phyloP scores from a whole-genome alignment of 2,329 filamentous ascomycete genomes.

The Geosmithia putterillii region DNA sequence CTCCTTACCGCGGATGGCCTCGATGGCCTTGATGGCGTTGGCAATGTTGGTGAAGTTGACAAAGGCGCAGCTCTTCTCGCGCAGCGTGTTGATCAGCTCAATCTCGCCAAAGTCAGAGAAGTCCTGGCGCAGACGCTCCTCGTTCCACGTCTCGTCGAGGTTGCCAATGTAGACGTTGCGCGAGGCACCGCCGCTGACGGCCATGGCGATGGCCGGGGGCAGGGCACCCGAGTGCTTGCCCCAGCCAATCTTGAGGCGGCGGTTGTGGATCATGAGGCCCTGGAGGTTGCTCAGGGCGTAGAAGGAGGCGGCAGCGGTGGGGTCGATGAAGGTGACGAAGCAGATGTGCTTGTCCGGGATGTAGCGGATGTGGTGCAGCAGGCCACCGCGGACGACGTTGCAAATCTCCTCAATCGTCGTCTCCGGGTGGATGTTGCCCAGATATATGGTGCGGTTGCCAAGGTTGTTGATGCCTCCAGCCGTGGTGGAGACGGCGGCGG shows the following conservation, averaged over 20 bases:
- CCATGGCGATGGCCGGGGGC: conserved; percentile 87
- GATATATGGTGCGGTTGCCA: conserved; percentile 92
- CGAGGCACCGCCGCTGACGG: conserved; percentile 93
- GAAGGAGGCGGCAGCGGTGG: conserved; percentile 93
- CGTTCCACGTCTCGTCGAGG: conserved; percentile 91
- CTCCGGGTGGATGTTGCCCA: conserved; percentile 97
- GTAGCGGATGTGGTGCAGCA: conserved; percentile 96
- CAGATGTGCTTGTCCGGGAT: conserved; percentile 99
- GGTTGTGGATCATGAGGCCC: conserved; percentile 98
- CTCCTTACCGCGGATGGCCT: conserved; percentile 85
- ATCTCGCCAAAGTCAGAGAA: conserved; percentile 98
- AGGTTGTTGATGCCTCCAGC: conserved; percentile 96
- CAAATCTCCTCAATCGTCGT: conserved; percentile 99
- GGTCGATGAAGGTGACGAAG: conserved; percentile 98
- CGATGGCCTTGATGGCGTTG: conserved; percentile 98
- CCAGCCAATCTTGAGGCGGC: conserved; percentile 96
- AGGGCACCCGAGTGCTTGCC: conserved; percentile 97
- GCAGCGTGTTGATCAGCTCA: conserved; percentile 88
- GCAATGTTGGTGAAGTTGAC: conserved; percentile 99
- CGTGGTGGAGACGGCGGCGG: conserved; percentile 89
- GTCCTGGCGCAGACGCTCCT: conserved; percentile 89
- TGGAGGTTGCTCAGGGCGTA: conserved; percentile 96
- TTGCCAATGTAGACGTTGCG: conserved; percentile 98
- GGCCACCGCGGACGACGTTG: conserved; percentile 90
- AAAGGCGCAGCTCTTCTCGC: conserved; percentile 98